These are phyloP conservation scores for Synchytrium microbalum DNA, from an alignment of 371 early-diverging fungal species.

Conservation along the genomic window DNA sequence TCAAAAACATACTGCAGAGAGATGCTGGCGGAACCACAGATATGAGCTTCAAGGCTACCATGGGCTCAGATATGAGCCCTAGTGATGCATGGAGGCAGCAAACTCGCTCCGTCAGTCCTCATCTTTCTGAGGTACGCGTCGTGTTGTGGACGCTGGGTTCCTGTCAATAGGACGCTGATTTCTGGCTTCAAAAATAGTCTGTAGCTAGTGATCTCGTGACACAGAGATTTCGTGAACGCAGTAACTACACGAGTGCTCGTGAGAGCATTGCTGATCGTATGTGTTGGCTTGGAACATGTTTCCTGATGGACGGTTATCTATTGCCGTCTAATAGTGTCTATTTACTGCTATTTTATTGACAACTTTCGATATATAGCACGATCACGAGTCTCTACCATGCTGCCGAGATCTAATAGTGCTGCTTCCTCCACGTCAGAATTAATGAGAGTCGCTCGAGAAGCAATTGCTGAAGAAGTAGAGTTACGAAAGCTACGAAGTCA, in stretches of 20 bases:
- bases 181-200: too few species aligned
- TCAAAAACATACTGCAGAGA: not conserved
- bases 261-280: not conserved
- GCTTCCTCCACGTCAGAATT: not conserved
- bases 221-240: not conserved
- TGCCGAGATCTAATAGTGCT: not conserved
- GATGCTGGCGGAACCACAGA: too few species aligned
- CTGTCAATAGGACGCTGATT: too few species aligned
- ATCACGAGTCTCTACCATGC: not conserved
- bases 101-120: too few species aligned
- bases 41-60: too few species aligned
- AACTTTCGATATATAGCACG: not conserved
- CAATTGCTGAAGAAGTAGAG: not conserved
- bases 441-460: not conserved
- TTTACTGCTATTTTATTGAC: not conserved
- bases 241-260: not conserved
- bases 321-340: not conserved
- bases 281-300: not conserved
- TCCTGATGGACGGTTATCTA: too few species aligned
- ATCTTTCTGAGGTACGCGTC: too few species aligned
- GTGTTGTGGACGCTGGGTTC: too few species aligned
- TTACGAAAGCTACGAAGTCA: not conserved
- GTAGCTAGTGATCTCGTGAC: too few species aligned
- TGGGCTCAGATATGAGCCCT: too few species aligned
- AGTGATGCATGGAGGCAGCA: too few species aligned